A percentile compares a stretch with the other conserved stretches of the same genome.
phyloP scores from a whole-genome alignment of 2,329 filamentous ascomycete genomes.

The Sphaceloma murrayae region DNA sequence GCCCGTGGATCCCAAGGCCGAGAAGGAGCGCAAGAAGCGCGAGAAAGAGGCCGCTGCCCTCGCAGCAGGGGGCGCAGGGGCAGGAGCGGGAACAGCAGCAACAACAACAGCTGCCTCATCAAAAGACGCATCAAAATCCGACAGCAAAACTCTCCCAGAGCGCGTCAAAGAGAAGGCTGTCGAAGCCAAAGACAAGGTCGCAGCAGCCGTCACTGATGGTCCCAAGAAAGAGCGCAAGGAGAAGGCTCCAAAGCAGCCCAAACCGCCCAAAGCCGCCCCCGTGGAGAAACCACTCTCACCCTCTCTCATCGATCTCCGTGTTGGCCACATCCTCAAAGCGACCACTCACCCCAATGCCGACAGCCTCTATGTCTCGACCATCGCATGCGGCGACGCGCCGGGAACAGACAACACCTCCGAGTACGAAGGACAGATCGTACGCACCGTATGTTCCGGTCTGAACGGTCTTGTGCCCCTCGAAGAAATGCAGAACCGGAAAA shows the following conservation, averaged over 20 bases:
- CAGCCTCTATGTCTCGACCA: conserved; percentile 88
- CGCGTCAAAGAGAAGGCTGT: conserved; percentile 46
- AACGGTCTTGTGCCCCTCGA: conserved; percentile 87
- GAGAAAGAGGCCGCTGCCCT: conserved; percentile 65
- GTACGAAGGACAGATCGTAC: conserved; percentile 81
- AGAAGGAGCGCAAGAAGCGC: conserved; percentile 95
- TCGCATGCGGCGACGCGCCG: conserved; percentile 81
- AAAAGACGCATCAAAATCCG: conserved; percentile 36
- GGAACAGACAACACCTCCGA: conserved; percentile 83
- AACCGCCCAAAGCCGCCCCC: conserved; percentile 51
- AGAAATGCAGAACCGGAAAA: conserved; percentile 94
- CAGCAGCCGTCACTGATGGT: conserved; percentile 37
- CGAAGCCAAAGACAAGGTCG: conserved; percentile 44
- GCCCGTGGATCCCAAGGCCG: conserved; percentile 79
- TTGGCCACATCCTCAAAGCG: conserved; percentile 94
- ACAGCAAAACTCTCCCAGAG: conserved; percentile 38
- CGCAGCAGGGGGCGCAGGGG: conserved; percentile 45
- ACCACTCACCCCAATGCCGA: conserved; percentile 94
- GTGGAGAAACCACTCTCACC: conserved; percentile 71
- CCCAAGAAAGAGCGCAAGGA: conserved; percentile 57
- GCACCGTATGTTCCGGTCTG: conserved; percentile 93
- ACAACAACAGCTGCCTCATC: conserved; percentile 34
- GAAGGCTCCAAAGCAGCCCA: conserved; percentile 82
- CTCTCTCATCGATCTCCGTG: conserved; percentile 81
- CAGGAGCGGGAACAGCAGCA: conserved; percentile 40